phyloP scores from a whole-genome alignment of 371 early-diverging fungal genomes.

The Homolaphlyctis polyrhiza region DNA sequence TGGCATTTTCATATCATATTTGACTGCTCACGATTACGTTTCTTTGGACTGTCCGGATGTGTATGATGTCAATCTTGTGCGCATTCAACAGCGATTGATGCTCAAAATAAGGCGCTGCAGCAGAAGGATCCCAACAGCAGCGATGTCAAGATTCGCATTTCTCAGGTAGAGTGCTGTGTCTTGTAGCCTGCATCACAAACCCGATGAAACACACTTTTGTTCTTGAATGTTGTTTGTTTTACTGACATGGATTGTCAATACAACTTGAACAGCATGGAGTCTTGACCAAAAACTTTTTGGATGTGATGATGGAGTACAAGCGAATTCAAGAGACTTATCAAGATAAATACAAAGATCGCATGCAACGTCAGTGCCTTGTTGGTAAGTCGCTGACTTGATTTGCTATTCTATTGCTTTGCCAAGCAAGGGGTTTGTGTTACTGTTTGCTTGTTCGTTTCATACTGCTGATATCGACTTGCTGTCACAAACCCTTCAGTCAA shows the following conservation, averaged over 20 bases:
- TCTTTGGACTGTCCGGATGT: neutral
- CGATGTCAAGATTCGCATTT: constrained; percentile 64
- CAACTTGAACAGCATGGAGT: constrained; percentile 50
- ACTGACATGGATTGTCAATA: neutral
- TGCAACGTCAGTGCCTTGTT: constrained; percentile 81
- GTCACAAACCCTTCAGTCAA: too few species aligned
- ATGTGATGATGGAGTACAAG: constrained; percentile 76
- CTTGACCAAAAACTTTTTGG: constrained; percentile 75
- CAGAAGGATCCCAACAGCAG: constrained; percentile 48
- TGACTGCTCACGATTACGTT: too few species aligned
- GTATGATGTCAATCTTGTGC: neutral
- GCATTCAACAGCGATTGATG: constrained; percentile 30
- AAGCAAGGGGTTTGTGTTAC: too few species aligned
- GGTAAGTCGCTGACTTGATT: constrained; percentile 36
- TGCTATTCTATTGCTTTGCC: neutral
- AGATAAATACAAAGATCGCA: constrained; percentile 74
- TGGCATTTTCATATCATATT: too few species aligned
- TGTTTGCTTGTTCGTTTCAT: too few species aligned
- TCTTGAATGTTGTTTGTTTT: neutral
- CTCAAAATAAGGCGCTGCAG: constrained; percentile 58
- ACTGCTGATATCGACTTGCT: too few species aligned
- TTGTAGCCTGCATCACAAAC: neutral
- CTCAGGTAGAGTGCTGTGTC: constrained; percentile 55
- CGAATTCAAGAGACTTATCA: constrained; percentile 73
- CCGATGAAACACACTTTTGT: neutral